Evolutionary conservation across 345 rosid species (phyloP).

Genomic region (Streptanthus diversifolius): DNA sequence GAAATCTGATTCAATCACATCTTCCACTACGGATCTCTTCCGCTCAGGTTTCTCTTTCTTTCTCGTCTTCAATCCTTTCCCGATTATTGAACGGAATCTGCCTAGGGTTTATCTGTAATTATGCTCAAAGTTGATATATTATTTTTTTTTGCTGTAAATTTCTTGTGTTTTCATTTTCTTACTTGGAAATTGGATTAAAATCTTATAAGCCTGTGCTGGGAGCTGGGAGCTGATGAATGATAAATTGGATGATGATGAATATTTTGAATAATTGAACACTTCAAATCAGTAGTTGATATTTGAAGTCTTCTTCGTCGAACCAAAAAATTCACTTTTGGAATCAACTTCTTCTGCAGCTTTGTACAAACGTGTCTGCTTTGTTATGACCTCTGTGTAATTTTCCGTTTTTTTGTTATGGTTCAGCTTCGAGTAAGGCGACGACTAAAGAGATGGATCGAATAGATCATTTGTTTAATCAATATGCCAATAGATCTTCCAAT

Average conservation of each 20-base stretch:
- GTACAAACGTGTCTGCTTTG: not conserved
- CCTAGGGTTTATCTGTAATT: slow-evolving; percentile 30
- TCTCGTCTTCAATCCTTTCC: not conserved
- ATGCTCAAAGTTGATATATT: not conserved
- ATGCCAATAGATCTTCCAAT: slow-evolving; percentile 67
- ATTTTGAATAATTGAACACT: not conserved
- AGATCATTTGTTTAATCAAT: slow-evolving; percentile 64
- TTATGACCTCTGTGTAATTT: not conserved
- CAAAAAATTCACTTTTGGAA: not conserved
- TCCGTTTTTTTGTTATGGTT: not conserved
- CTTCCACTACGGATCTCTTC: slow-evolving; percentile 80
- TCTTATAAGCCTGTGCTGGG: not conserved
- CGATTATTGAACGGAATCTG: not conserved
- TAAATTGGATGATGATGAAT: not conserved
- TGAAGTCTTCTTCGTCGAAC: not conserved
- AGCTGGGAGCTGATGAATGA: not conserved
- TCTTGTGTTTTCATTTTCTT: not conserved
- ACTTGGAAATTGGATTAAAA: not conserved
- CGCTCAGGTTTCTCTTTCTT: slow-evolving; percentile 60
- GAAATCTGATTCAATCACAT: slow-evolving; percentile 53
- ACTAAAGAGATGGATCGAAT: slow-evolving; percentile 93
- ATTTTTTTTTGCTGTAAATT: not conserved
- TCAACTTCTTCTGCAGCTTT: not conserved
- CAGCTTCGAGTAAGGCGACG: slow-evolving; percentile 85
- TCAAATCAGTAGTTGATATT: not conserved